Base-by-base conservation (phyloP, 495 filamentous ascomycete genomes). In the Lophiotrema nucula region DNA sequence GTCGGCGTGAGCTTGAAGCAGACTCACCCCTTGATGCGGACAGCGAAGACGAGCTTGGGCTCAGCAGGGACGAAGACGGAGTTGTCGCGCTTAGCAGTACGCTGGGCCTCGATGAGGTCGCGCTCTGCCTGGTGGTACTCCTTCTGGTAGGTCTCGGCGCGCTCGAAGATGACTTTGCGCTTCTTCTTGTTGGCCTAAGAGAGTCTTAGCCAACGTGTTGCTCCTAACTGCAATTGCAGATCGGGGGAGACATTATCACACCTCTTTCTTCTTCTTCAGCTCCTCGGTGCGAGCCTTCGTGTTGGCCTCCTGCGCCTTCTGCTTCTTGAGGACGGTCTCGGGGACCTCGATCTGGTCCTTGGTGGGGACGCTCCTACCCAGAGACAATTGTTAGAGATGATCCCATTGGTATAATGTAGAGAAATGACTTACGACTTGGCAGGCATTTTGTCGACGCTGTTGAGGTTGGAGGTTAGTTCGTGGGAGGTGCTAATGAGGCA, bases 91-190 rank as follows among this genome's bases (percentile, higher is more conserved):
- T 95, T 95, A 72, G 90, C 87, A 63, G 88, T 74, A 62, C 93
- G 92, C 67, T 78, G 72, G 37, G 97, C 89, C 70, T 92, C 90
- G 78, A 98, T 87, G 86, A 95, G 90, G 84, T 98, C 95, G 66
- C 92, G 92, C 88, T 97, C 95, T 51, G 82, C 86, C 71, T 95
- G 89, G 68, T 91, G 92, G 87, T 98, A 98, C 81, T 97, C 93
- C 81, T 92, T 89, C 68, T 96, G 88, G 80, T 97, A 98, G 77
- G 89, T 88, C 84, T 98, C 92, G 70, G 95, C 93, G 76, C 95
- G 93, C 88, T 98, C 96, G 89, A 98, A 98, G 86, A 97, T 95
- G 69, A 92, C 88, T 56, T 78, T 78, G 72, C 95, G 92, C 87
- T 96, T 97, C 80, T 93, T 85, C 83, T 97, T 98, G 83, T 88